Evolutionary conservation across 2,329 filamentous ascomycete genomes (phyloP), one percentile per base, ranked within the genome.

Genomic region (Penicillium glabrum): DNA sequence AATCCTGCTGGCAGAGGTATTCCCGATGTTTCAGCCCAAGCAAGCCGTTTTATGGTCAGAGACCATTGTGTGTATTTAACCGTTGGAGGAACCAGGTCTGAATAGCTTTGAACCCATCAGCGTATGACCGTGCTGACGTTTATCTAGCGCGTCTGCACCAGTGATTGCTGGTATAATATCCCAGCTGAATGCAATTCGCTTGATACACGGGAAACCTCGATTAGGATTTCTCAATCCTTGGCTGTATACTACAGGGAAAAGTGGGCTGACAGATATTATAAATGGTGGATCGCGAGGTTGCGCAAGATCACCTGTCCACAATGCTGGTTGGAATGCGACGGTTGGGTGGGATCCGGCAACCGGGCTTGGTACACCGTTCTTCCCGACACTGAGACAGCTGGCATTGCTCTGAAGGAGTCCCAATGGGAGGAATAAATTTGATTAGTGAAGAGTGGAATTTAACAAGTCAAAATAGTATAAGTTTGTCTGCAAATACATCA

Each of bases 171-270:
- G 81, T 14, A 80, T 91, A 60, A 75, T 91, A 48, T 80, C 83
- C 1, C 79, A 89, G 37, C 71, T 91, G 50, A 90, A 90, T 67
- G 84, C 86, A 57, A 81, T 83, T 23, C 78, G 86, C 31, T 72
- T 89, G 47, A 75, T 80, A 16, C 74, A 76, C n/a, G 83, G 83
- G 1, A 80, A 80, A 67, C 69, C 80, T 7, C 66, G 76, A 0
- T 72, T 88, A 64, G 85, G 85, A 1, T 87, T 86, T 65, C 69
- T 88, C 26, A 87, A 87, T 68, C 84, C 85, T 1, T 85, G 82
- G 81, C 72, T 88, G 16, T 87, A 87, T 64, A 72, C 70, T 24
- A 59, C 75, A 37, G 77, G 75, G 21, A 70, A 72, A 57, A 62
- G 69, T 21, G 80, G 78, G 3, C 69, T 83, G 47, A 82, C 74